These are phyloP conservation scores for Eucalyptus sideroxylon DNA, from an alignment of 345 rosid genomes.

Conservation along the genomic window DNA sequence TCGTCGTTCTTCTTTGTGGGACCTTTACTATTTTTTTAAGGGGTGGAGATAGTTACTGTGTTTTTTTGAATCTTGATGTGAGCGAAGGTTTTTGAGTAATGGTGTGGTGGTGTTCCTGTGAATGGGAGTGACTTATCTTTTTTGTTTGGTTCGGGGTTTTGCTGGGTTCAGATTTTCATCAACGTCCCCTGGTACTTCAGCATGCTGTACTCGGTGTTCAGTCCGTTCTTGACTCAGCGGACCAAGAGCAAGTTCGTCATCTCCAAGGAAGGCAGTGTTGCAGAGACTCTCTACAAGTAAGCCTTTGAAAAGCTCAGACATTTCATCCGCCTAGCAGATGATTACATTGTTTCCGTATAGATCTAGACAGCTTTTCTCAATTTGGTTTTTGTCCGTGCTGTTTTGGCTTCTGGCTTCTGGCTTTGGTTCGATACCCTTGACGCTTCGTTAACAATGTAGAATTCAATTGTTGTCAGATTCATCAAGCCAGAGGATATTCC, in stretches of 20 bases:
- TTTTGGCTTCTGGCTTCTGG: not conserved
- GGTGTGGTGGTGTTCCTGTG: not conserved
- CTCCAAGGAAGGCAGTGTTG: constrained; percentile 79
- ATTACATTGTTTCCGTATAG: not conserved
- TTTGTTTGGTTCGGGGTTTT: not conserved
- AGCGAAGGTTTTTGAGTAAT: not conserved
- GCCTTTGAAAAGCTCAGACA: not conserved
- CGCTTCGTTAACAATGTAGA: not conserved
- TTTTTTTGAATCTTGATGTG: not conserved
- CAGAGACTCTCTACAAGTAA: constrained; percentile 95
- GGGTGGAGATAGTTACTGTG: not conserved
- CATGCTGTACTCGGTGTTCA: constrained; percentile 70
- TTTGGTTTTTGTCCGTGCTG: not conserved
- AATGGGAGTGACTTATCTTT: not conserved
- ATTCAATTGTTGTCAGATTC: constrained; percentile 30
- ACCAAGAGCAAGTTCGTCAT: constrained; percentile 96
- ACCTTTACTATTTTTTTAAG: not conserved
- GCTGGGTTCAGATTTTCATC: constrained; percentile 57
- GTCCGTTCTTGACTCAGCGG: constrained; percentile 88
- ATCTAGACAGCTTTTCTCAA: not conserved
- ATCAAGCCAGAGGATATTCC: constrained; percentile 89
- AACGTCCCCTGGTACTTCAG: constrained; percentile 99
- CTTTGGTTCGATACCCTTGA: not conserved
- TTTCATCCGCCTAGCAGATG: not conserved
- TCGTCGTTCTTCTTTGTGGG: not conserved